Base-by-base conservation (phyloP, 2,329 filamentous ascomycete genomes). In the Apiospora arundinis region DNA sequence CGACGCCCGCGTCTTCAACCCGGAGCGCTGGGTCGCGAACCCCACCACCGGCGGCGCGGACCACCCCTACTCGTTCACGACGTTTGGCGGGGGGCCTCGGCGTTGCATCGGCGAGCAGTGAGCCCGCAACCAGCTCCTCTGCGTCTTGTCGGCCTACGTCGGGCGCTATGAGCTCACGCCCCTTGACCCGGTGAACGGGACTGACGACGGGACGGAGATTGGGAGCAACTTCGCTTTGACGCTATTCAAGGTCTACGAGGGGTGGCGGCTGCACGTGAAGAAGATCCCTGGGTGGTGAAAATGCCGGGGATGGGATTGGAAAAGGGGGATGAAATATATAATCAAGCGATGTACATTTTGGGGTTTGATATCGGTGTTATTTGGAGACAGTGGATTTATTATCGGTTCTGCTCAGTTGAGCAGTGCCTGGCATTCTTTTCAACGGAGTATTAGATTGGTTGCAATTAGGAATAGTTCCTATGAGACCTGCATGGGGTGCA, bases 21-120 rank as follows among this genome's bases (percentile, higher is more conserved):
- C 95, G 0, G 93, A 95, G 49, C 86, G 93, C 18, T 95, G 93
- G 93, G 85, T 92, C 78, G 77, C 76, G 70, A 70, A 77, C 23
- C 76, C 77, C 45, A 79, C 79, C 32, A 66, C 88, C 49, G 94
- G 94, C 8, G 93, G 93, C 12, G 92, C 93, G 1, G 85, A 86
- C 21, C 93, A 88, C 75, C 95, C 95, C 81, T 97, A 92, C 79
- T 88, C 91, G 0, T 91, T 92, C 76, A 80, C 95, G 81, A 95
- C 93, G 0, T 97, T 97, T 82, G 81, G 97, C 71, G 94, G 97
- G 79, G 95, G 95, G 0, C 94, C 95, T 1, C 85, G 95, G 69
- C 93, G 92, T 78, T 97, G 95, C 79, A 97, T 97, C 75, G 95
- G 95, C 0, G 88, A 91, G 80, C 86, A 86, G 1, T 97, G 97